phyloP scores from a whole-genome alignment of 2,329 filamentous ascomycete species.

The Ascochyta viciae-villosae region DNA sequence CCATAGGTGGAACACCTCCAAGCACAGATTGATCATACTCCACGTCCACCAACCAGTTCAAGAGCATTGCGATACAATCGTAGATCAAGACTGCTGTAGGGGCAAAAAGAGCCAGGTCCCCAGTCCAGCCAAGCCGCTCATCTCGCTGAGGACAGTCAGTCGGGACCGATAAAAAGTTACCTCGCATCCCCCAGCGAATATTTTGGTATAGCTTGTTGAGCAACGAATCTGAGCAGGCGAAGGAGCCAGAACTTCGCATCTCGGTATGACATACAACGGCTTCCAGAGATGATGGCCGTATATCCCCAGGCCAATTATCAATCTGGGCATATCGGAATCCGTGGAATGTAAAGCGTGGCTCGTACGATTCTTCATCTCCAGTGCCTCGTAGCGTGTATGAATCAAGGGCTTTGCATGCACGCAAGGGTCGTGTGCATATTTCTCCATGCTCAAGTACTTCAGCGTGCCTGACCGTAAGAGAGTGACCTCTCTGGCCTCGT shows the following conservation, averaged over 20 bases:
- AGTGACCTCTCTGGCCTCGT: neutral
- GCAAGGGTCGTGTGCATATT: neutral
- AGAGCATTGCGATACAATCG: neutral
- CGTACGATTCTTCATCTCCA: neutral
- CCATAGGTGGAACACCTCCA: constrained; percentile 2
- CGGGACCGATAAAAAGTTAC: constrained; percentile 56
- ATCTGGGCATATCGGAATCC: constrained; percentile 7
- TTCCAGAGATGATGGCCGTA: neutral
- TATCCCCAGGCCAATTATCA: neutral
- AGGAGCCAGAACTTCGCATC: neutral
- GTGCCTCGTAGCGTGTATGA: neutral
- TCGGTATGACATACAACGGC: constrained; percentile 3
- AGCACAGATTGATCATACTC: neutral
- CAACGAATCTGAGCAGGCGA: neutral
- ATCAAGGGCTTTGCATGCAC: constrained; percentile 2
- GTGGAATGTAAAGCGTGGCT: constrained; percentile 9
- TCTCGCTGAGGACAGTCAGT: constrained; percentile 62
- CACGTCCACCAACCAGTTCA: constrained; percentile 1
- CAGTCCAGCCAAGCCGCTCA: constrained; percentile 62
- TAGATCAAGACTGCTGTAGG: constrained; percentile 52
- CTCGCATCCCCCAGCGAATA: constrained; percentile 62
- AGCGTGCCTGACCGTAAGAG: neutral
- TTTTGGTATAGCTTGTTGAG: constrained; percentile 62
- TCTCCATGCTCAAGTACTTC: constrained; percentile 9
- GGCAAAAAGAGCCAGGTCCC: constrained; percentile 59